These are phyloP conservation scores for Tylopilus rubrobrunneus DNA, from an alignment of 768 basidiomycete species.

Conservation along the genomic window DNA sequence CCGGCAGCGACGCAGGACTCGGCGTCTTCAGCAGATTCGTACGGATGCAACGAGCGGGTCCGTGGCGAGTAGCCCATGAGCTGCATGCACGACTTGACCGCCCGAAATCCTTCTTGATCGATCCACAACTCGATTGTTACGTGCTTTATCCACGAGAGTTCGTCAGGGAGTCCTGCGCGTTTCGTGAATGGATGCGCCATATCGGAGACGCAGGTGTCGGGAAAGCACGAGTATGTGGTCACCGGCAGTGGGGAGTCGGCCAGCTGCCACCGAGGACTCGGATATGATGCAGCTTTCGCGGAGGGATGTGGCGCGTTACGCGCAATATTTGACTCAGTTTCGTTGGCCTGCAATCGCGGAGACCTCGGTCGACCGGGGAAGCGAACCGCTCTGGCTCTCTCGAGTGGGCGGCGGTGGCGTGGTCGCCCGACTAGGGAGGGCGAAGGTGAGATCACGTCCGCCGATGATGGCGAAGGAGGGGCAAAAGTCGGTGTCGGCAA, in stretches of 20 bases:
- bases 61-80: slow-evolving; percentile 48
- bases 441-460: slow-evolving; percentile 21
- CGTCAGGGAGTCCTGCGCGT: slow-evolving; percentile 30
- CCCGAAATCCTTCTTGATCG: slow-evolving; percentile 82
- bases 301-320: not conserved
- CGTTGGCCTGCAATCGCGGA: slow-evolving; percentile 18
- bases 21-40: slow-evolving; percentile 21
- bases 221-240: slow-evolving; percentile 5
- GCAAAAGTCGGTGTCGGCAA: slow-evolving; percentile 26
- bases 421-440: slow-evolving; percentile 19
- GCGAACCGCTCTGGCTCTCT: slow-evolving; percentile 32
- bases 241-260: slow-evolving; percentile 3
- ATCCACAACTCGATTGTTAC: slow-evolving; percentile 61
- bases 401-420: slow-evolving; percentile 30
- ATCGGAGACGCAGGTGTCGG: slow-evolving; percentile 2
- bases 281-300: not conserved
- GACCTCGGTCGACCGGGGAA: slow-evolving; percentile 25
- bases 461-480: slow-evolving; percentile 27
- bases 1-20: slow-evolving; percentile 38
- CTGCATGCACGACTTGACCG: slow-evolving; percentile 54
- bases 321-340: slow-evolving; percentile 9
- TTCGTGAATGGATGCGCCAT: slow-evolving; percentile 10
- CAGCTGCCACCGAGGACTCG: slow-evolving; percentile 13
- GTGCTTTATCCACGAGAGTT: slow-evolving; percentile 52
- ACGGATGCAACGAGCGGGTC: slow-evolving; percentile 27